Conservation (phyloP, 2,329 filamentous ascomycete species). For the Berkeleyomyces rouxiae region DNA sequence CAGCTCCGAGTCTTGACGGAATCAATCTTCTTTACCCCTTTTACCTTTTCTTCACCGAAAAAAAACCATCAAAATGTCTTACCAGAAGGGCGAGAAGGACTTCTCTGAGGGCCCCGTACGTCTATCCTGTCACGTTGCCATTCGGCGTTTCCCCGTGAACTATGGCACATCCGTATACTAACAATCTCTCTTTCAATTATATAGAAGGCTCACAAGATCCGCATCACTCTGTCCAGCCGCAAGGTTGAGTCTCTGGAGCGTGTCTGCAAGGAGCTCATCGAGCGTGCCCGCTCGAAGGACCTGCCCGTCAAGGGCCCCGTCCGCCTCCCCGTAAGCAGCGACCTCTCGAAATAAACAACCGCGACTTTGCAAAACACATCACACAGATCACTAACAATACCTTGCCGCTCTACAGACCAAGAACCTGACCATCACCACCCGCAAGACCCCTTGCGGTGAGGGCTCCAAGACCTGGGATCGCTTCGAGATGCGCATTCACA, state of each 20-base stretch:
- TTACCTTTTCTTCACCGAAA: slow-evolving; percentile 15
- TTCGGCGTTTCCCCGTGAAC: too few species aligned
- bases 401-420: slow-evolving; percentile 52
- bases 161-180: background rate
- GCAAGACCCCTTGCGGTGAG: slow-evolving; percentile 99
- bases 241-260: slow-evolving; percentile 95
- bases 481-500: slow-evolving; percentile 99
- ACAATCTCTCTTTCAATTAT: slow-evolving; percentile 10
- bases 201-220: slow-evolving; percentile 91
- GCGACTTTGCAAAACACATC: background rate
- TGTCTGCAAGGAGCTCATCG: slow-evolving; percentile 94
- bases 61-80: slow-evolving; percentile 56
- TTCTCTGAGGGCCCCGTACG: slow-evolving; percentile 72
- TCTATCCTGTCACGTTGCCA: slow-evolving; percentile 17
- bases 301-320: slow-evolving; percentile 97
- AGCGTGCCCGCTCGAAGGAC: slow-evolving; percentile 96
- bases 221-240: slow-evolving; percentile 90
- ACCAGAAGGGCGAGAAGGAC: slow-evolving; percentile 90
- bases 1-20: slow-evolving; percentile 67
- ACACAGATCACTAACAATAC: slow-evolving; percentile 1
- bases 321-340: slow-evolving; percentile 39
- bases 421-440: slow-evolving; percentile 89
- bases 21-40: slow-evolving; percentile 16
- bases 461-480: slow-evolving; percentile 99
- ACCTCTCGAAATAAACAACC: too few species aligned